phyloP scores from a whole-genome alignment of 805 yeast species.

The Kazachstania taianensis region DNA sequence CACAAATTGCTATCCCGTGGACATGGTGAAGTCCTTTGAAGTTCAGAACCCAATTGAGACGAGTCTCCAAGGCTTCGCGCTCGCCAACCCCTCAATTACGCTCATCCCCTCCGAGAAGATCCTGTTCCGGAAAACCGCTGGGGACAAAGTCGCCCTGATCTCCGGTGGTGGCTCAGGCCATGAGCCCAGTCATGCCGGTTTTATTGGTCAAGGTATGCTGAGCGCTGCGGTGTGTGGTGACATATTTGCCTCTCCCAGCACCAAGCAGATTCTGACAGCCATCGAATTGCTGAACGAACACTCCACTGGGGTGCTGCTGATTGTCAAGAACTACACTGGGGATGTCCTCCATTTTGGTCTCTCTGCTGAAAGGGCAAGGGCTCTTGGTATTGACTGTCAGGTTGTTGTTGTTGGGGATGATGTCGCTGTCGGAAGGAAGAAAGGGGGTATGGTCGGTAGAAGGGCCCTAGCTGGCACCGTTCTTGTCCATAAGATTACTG shows the following conservation, averaged over 20 bases:
- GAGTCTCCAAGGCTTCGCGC: constrained; percentile 32
- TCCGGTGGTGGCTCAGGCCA: constrained; percentile 97
- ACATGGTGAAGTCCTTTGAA: constrained; percentile 31
- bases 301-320: constrained; percentile 52
- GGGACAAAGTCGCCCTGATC: constrained; percentile 55
- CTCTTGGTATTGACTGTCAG: constrained; percentile 62
- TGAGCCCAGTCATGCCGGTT: constrained; percentile 90
- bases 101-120: constrained; percentile 32
- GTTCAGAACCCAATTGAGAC: constrained; percentile 31
- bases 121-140: constrained; percentile 27
- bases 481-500: constrained; percentile 74
- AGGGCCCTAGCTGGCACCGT: constrained; percentile 91
- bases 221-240: constrained; percentile 87
- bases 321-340: constrained; percentile 91
- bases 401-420: constrained; percentile 80
- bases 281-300: constrained; percentile 32
- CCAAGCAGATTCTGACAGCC: constrained; percentile 73
- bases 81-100: constrained; percentile 31
- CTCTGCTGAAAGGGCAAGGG: constrained; percentile 80
- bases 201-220: constrained; percentile 71
- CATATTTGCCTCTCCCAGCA: constrained; percentile 91
- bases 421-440: constrained; percentile 84
- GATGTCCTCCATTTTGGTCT: constrained; percentile 88
- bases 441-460: constrained; percentile 87
- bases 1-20: no score